Base-by-base conservation (phyloP, 495 filamentous ascomycete genomes). In the Penicillium paxilli region DNA sequence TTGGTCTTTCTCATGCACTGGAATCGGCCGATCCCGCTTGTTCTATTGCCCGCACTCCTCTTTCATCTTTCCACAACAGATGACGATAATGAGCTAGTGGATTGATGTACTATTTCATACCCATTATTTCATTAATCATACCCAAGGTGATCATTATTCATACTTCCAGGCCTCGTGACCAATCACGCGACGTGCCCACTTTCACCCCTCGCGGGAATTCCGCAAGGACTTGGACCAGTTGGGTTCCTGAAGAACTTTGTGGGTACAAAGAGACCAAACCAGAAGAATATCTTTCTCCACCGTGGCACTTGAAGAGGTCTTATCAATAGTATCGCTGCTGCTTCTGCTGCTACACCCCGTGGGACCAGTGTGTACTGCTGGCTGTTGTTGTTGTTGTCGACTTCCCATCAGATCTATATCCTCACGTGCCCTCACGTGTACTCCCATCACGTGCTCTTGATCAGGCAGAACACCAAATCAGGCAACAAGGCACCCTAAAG, bases 111-210 rank as follows among this genome's bases (percentile, higher is more conserved):
- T 42, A 42, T 42, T 42, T 38, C n/a, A 10, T n/a, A n/a, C n/a
- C 8, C 30, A 32, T 32, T 32, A 32, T 32, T 38, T 38, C 35
- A 42, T 42, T 42, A 42, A 22, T 42, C 40, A 42, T 42, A 42
- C 40, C 21, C 23, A 6, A 19, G 10, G 7, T 20, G 2, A 4
- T 5, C 40, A 42, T 42, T 42, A 42, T 22, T 42, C 40, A 42
- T 21, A 22, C 40, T 42, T 42, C 26, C 26, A 37, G 54, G 50
- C 41, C 59, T 45, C 56, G 59, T 60, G 63, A 60, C 63, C 55
- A 67, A 64, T 64, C 64, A 62, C 58, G 47, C 57, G 60, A 65
- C 44, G 49, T 40, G 41, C 40, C 28, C 28, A 45, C 51, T 48
- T 57, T 49, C 44, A 35, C 44, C 42, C 52, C 57, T 51, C 54